phyloP scores from a whole-genome alignment of 192 early-diverging fungal genomes.

The Funneliformis mosseae region DNA sequence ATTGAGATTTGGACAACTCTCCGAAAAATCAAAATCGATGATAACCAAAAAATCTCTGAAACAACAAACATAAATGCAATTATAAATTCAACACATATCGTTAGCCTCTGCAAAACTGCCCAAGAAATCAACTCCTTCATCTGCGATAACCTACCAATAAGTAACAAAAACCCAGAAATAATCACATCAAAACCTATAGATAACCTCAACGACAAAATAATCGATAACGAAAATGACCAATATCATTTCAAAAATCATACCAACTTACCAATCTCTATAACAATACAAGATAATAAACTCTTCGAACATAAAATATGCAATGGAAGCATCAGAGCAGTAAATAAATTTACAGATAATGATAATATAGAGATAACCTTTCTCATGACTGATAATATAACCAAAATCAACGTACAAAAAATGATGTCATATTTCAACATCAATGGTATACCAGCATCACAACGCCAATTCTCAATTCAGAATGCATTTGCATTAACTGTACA shows the following conservation, averaged over 20 bases:
- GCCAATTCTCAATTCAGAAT: conserved; percentile 19
- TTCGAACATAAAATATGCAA: not conserved
- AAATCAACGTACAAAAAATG: not conserved
- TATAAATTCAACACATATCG: too few species aligned
- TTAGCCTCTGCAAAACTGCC: too few species aligned
- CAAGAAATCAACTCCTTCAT: too few species aligned
- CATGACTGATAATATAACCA: not conserved
- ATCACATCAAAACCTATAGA: too few species aligned
- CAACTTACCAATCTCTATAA: not conserved
- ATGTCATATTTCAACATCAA: not conserved
- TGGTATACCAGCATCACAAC: not conserved
- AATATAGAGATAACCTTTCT: not conserved
- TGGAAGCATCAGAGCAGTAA: not conserved
- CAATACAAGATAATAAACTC: not conserved
- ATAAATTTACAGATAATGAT: not conserved
- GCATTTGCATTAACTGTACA: conserved; percentile 4
- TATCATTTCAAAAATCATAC: conserved; percentile 1
- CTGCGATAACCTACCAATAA: too few species aligned
- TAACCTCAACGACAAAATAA: too few species aligned
- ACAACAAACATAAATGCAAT: too few species aligned
- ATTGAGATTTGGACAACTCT: too few species aligned
- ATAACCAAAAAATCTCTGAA: too few species aligned
- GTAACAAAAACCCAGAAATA: too few species aligned
- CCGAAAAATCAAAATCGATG: too few species aligned
- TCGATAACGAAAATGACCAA: not conserved